A percentile compares a stretch with the other conserved stretches of the same genome.
Evolutionary conservation across 2,329 filamentous ascomycete genomes (phyloP).

Genomic region (Verticillium tricorpus): DNA sequence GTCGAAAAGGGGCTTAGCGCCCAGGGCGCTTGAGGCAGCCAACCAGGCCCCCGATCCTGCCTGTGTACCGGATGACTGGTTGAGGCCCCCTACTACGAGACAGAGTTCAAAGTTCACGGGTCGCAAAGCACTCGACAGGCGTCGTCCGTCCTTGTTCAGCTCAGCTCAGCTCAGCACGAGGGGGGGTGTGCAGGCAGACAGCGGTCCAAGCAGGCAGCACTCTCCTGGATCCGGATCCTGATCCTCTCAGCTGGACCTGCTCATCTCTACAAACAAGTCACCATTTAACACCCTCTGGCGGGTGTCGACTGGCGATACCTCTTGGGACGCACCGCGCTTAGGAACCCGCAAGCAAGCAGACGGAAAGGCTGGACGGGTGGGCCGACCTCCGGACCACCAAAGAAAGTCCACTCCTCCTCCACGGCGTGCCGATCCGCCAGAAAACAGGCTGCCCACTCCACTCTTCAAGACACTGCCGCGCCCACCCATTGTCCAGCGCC

Average conservation of each 20-base stretch:
- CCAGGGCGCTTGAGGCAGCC: constrained; percentile 9
- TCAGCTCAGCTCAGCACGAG: too few relatives aligned
- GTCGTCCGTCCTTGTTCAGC: not conserved
- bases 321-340: too few relatives aligned
- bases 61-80: not conserved
- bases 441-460: not conserved
- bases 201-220: not conserved
- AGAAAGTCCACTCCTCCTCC: too few relatives aligned
- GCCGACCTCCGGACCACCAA: not conserved
- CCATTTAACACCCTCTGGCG: too few relatives aligned
- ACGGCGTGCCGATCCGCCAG: not conserved
- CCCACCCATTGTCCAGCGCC: not conserved
- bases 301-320: too few relatives aligned
- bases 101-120: not conserved
- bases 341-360: too few relatives aligned
- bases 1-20: not conserved
- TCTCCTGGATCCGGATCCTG: not conserved
- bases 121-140: not conserved
- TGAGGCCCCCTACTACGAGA: not conserved
- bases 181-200: not conserved
- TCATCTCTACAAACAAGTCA: too few relatives aligned
- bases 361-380: not conserved
- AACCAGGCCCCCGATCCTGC: constrained; percentile 4
- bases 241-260: not conserved
- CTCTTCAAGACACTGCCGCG: not conserved